Percentiles rank a stretch among this genome's conserved stretches.
phyloP scores from a whole-genome alignment of 2,329 filamentous ascomycete species.

The Colletotrichum gloeosporioides region DNA sequence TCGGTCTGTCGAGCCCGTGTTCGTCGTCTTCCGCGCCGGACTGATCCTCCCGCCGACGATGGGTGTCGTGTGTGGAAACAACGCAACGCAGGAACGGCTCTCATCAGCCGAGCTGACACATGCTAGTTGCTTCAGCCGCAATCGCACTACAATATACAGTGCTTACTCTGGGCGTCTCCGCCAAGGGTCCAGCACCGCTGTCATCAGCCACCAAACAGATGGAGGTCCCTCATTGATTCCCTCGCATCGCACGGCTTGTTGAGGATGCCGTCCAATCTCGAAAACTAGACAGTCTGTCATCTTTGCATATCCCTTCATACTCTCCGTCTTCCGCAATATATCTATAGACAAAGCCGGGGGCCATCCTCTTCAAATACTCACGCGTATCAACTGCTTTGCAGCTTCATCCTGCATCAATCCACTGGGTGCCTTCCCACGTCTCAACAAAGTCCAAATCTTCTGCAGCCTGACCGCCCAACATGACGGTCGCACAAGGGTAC shows the following conservation, averaged over 20 bases:
- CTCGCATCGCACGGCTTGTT: background rate
- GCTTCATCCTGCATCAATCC: background rate
- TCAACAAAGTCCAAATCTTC: background rate
- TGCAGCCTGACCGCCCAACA: background rate
- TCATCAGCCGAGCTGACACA: background rate
- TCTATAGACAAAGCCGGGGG: background rate
- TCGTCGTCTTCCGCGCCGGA: background rate
- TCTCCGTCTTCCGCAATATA: background rate
- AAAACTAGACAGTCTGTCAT: background rate
- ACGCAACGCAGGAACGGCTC: background rate
- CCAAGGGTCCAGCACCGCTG: background rate
- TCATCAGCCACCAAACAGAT: background rate
- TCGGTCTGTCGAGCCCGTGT: background rate
- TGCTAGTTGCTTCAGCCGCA: slow-evolving; percentile 1
- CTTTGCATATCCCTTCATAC: background rate
- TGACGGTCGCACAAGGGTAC: slow-evolving; percentile 9
- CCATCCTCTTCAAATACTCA: background rate
- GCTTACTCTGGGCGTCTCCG: slow-evolving; percentile 1
- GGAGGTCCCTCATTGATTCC: background rate
- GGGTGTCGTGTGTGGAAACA: background rate
- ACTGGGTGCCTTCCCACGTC: background rate
- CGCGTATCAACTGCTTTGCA: background rate
- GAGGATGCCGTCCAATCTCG: background rate
- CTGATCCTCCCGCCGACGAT: background rate
- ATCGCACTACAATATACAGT: background rate